Conservation (phyloP, 345 rosid species). For the Triadica sebifera region DNA sequence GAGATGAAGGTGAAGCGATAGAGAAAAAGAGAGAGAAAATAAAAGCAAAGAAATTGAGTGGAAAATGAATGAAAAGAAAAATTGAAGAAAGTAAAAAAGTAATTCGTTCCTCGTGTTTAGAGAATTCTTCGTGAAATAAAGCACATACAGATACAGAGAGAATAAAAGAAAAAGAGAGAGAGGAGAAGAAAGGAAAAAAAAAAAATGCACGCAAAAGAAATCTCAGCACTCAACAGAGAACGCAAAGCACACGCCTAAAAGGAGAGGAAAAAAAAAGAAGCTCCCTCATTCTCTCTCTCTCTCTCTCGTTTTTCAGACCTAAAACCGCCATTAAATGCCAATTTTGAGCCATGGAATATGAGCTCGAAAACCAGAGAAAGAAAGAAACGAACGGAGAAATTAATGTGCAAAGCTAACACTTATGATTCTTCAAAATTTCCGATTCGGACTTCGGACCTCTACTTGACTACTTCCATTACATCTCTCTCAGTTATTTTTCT, state of each 20-base stretch:
- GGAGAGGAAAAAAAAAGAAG: conserved; percentile 9
- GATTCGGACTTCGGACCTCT: too few relatives aligned
- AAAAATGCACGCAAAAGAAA: conserved; percentile 12
- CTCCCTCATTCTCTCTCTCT: conserved; percentile 11
- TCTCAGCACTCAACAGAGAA: not conserved
- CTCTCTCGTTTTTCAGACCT: not conserved
- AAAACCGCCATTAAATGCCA: not conserved
- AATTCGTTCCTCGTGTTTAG: conserved; percentile 64
- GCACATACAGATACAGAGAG: conserved; percentile 5
- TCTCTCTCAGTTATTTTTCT: conserved; percentile 11
- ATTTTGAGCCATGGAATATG: not conserved
- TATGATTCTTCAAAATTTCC: too few relatives aligned
- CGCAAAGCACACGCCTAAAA: not conserved
- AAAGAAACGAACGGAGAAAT: not conserved
- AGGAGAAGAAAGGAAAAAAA: not conserved
- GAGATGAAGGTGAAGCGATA: conserved; percentile 21
- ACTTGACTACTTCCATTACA: not conserved
- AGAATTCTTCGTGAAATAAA: conserved; percentile 76
- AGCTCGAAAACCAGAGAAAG: not conserved
- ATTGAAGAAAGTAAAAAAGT: conserved; percentile 28
- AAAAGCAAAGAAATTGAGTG: conserved; percentile 8
- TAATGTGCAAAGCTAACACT: not conserved
- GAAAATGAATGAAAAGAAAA: not conserved
- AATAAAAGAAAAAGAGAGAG: conserved; percentile 6
- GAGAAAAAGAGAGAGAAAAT: not conserved